Percentiles rank a stretch among this genome's conserved stretches.
Evolutionary conservation across 805 yeast genomes (phyloP).

Genomic region (Candida montana): DNA sequence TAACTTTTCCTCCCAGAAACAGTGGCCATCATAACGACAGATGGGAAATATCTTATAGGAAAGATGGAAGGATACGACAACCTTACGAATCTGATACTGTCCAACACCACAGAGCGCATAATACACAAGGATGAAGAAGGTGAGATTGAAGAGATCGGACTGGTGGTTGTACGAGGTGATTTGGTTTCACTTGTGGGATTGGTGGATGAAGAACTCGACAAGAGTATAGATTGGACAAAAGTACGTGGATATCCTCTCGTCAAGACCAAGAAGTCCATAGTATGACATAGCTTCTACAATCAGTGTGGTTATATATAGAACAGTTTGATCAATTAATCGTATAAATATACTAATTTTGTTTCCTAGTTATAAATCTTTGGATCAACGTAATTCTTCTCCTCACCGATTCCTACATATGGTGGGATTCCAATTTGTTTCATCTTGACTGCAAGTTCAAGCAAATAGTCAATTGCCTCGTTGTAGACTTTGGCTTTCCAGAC

Average conservation of each 20-base stretch:
- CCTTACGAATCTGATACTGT: constrained; percentile 53
- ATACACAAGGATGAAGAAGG: constrained; percentile 32
- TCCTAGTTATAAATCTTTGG: constrained; percentile 21
- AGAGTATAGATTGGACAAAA: constrained; percentile 31
- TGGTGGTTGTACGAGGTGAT: constrained; percentile 54
- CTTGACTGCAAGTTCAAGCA: constrained; percentile 77
- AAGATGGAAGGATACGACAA: constrained; percentile 58
- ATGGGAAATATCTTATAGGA: constrained; percentile 48
- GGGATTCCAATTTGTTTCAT: constrained; percentile 71
- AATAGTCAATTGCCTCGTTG: constrained; percentile 89
- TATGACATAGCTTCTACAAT: no score
- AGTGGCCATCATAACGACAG: constrained; percentile 53
- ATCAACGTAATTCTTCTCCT: constrained; percentile 26
- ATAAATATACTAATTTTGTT: neutral
- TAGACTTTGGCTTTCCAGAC: constrained; percentile 91
- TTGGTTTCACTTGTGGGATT: constrained; percentile 52
- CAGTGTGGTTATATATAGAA: no score
- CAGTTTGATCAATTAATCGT: neutral
- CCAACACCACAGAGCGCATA: constrained; percentile 46
- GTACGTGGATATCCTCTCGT: constrained; percentile 20
- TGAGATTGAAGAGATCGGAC: constrained; percentile 34
- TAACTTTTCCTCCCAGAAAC: constrained; percentile 29
- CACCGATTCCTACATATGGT: constrained; percentile 33
- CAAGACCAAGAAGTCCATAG: constrained; percentile 24
- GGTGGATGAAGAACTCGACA: constrained; percentile 39